Evolutionary conservation across 345 rosid species (phyloP), one percentile per base, ranked within the genome.

Genomic region (Salix caprea): DNA sequence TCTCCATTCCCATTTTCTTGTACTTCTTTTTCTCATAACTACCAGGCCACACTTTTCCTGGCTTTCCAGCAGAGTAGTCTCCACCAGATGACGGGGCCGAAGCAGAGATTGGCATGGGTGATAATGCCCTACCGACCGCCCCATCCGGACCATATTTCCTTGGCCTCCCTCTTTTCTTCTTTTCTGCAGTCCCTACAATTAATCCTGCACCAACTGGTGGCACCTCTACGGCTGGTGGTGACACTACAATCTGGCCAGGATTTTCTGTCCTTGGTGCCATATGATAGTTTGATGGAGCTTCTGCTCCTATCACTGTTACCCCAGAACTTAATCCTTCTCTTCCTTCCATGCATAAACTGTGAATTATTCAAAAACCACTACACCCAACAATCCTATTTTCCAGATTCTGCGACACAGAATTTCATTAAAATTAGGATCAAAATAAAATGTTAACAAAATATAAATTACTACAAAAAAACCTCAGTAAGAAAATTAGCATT

Each of bases 101-200:
- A 28, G 90, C 81, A 23, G 93, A 90, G 58, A 89, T 78, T 2
- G 90, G 90, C 81, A 83, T 81, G 2, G 91, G 91, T 9, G 90
- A 88, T 79, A 84, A 79, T 73, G 92, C 77, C 83, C 84, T 71
- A 1, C 78, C 71, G 14, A 82, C 80, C 12, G 86, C 52, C 70
- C 93, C 97, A 69, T 92, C 92, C 1, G 91, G 89, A 58, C 89
- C 95, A 75, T 92, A 88, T 77, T 92, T 92, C 88, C 97, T 87
- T 39, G 97, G 95, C 70, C 93, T 87, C 40, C 95, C 97, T 60
- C 97, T 91, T 91, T 86, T 91, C 87, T 92, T 92, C 91, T 91
- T 92, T 71, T 84, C 92, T 4, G 65, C 54, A 2, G 62, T 48
- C 19, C 84, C 44, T 68, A 88, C 90, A 48, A 76, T 60, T 74